These are phyloP conservation scores for Plasmodium berghei DNA, from an alignment of 169 alveolate species.

Conservation along the genomic window DNA sequence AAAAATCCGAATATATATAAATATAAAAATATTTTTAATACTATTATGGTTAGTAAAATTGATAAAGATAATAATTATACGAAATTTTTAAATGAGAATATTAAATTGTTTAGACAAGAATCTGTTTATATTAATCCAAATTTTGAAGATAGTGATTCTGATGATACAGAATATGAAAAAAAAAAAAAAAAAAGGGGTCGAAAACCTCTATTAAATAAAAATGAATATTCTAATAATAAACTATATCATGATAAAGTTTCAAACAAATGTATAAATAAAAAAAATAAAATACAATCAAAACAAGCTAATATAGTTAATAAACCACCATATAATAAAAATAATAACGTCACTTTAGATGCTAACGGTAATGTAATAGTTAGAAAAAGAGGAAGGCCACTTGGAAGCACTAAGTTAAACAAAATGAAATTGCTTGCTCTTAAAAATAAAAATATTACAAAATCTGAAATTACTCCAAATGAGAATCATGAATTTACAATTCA, in stretches of 20 bases:
- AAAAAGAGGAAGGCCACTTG: slow-evolving; percentile 71
- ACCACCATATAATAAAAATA: neutral
- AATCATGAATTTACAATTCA: neutral
- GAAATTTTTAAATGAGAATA: slow-evolving; percentile 9
- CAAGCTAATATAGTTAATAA: neutral
- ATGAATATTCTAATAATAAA: neutral
- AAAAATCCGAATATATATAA: slow-evolving; percentile 37
- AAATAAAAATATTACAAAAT: slow-evolving; percentile 10
- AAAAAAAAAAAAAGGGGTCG: slow-evolving; percentile 22
- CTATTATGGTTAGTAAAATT: slow-evolving; percentile 51
- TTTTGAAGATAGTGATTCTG: slow-evolving; percentile 22
- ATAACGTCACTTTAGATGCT: neutral
- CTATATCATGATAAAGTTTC: too few species aligned
- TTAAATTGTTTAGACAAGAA: slow-evolving; percentile 57
- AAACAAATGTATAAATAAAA: slow-evolving; percentile 21
- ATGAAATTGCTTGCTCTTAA: neutral
- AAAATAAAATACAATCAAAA: slow-evolving; percentile 31
- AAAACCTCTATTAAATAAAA: slow-evolving; percentile 2
- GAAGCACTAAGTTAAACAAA: slow-evolving; percentile 66
- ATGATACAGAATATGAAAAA: neutral
- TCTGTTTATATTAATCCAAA: slow-evolving; percentile 24
- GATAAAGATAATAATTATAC: neutral
- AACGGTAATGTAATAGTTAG: slow-evolving; percentile 22
- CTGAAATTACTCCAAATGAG: neutral
- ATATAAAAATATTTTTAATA: slow-evolving; percentile 45